These are phyloP conservation scores for Ophiocordyceps camponoti-rufipedis DNA, from an alignment of 2,329 filamentous ascomycete species.

Conservation along the genomic window DNA sequence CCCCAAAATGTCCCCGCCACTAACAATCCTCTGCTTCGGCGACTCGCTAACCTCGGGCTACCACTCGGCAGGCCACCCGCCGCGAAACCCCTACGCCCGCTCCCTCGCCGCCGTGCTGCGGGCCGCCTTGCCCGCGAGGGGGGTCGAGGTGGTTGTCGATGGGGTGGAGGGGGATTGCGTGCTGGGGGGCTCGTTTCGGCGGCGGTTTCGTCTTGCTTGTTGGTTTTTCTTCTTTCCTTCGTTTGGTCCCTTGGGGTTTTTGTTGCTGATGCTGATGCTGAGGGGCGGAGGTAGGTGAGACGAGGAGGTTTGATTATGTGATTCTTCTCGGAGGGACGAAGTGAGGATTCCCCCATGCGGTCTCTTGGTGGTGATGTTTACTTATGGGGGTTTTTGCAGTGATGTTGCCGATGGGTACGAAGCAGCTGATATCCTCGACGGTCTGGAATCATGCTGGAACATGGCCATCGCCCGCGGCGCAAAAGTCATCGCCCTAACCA, in stretches of 20 bases:
- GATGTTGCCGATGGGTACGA: slow-evolving; percentile 27
- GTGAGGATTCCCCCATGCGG: slow-evolving; percentile 13
- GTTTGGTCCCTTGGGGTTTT: too few species aligned
- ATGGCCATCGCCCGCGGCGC: slow-evolving; percentile 27
- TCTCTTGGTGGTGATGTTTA: too few species aligned
- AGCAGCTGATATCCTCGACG: slow-evolving; percentile 24
- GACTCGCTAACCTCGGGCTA: slow-evolving; percentile 45
- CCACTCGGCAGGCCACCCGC: slow-evolving; percentile 17
- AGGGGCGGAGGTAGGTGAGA: background rate
- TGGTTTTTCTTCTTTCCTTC: slow-evolving; percentile 12
- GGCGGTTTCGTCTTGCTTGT: slow-evolving; percentile 11
- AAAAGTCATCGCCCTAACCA: slow-evolving; percentile 44
- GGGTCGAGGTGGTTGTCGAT: slow-evolving; percentile 26
- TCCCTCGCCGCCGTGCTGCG: slow-evolving; percentile 27
- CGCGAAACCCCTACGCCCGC: slow-evolving; percentile 33
- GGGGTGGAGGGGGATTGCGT: slow-evolving; percentile 35
- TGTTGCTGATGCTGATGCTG: background rate
- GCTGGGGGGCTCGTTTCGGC: slow-evolving; percentile 11
- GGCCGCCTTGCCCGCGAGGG: slow-evolving; percentile 22
- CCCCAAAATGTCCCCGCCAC: slow-evolving; percentile 1
- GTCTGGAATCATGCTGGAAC: slow-evolving; percentile 30
- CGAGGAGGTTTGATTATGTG: slow-evolving; percentile 34
- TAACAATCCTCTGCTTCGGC: slow-evolving; percentile 45
- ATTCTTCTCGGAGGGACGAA: slow-evolving; percentile 49
- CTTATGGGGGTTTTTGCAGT: slow-evolving; percentile 12